phyloP scores from a whole-genome alignment of 2,329 filamentous ascomycete genomes.

The Cladosporium cucumerinum region DNA sequence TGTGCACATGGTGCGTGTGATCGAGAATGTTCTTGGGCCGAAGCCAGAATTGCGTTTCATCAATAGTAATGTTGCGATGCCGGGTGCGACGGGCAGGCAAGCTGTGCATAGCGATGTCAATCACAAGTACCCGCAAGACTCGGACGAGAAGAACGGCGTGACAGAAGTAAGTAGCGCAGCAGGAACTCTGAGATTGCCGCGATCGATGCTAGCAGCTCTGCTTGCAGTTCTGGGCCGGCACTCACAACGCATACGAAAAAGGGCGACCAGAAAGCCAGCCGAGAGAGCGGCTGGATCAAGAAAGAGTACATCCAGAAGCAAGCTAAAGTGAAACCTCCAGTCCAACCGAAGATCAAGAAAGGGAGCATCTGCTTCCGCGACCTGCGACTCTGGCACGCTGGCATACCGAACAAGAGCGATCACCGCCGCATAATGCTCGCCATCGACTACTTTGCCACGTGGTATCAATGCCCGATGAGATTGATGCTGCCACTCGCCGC shows the following conservation, averaged over 20 bases:
- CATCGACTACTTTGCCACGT: conserved; percentile 38
- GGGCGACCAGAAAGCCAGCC: conserved; percentile 27
- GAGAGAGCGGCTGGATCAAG: conserved; percentile 31
- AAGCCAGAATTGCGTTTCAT: conserved; percentile 33
- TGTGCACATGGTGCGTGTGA: conserved; percentile 19
- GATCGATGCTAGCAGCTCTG: background rate
- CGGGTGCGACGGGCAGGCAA: conserved; percentile 25
- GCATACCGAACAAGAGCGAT: conserved; percentile 46
- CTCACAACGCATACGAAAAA: conserved; percentile 41
- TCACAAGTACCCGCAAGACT: conserved; percentile 40
- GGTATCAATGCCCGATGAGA: conserved; percentile 35
- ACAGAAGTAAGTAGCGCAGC: conserved; percentile 41
- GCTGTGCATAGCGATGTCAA: conserved; percentile 36
- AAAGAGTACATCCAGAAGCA: conserved; percentile 34
- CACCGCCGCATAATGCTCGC: conserved; percentile 47
- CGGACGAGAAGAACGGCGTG: conserved; percentile 45
- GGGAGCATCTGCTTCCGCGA: conserved; percentile 48
- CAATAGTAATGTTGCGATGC: conserved; percentile 37
- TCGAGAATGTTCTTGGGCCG: conserved; percentile 31
- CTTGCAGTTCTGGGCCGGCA: conserved; percentile 43
- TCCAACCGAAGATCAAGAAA: conserved; percentile 43
- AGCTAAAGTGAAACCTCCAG: conserved; percentile 33
- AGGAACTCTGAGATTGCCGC: background rate
- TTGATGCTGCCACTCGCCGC: conserved; percentile 34
- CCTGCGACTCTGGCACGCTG: conserved; percentile 50